These are phyloP conservation scores for Umbelopsis ramanniana DNA, from an alignment of 192 early-diverging fungal species.

Conservation along the genomic window DNA sequence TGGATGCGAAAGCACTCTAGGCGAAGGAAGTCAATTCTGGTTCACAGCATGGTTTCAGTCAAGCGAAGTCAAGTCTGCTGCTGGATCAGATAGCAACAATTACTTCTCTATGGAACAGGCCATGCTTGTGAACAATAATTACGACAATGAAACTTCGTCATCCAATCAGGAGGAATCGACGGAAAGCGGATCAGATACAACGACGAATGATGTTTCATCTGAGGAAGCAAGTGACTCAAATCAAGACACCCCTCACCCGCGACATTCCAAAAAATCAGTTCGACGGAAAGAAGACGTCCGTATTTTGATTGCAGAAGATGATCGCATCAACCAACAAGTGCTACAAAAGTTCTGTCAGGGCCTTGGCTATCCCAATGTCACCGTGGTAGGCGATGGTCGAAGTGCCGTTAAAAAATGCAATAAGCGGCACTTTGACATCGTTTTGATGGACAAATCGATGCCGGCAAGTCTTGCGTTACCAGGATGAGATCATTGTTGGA, in stretches of 20 bases:
- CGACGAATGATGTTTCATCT: conserved; percentile 14
- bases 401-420: conserved; percentile 22
- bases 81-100: conserved; percentile 21
- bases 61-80: background rate
- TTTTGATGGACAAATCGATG: conserved; percentile 27
- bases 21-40: conserved; percentile 46
- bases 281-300: background rate
- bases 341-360: conserved; percentile 18
- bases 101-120: conserved; percentile 24
- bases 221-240: background rate
- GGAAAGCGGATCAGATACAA: background rate
- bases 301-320: conserved; percentile 14
- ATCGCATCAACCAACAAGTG: conserved; percentile 25
- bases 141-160: background rate
- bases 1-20: conserved; percentile 37
- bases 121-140: conserved; percentile 23
- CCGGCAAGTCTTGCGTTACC: conserved; percentile 15
- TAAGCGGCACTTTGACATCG: background rate
- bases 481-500: background rate
- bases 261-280: background rate
- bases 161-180: background rate
- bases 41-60: conserved; percentile 34
- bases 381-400: conserved; percentile 24
- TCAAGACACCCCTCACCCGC: background rate
- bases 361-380: conserved; percentile 7